Evolutionary conservation across 768 basidiomycete species (phyloP), one percentile per base, ranked within the genome.

Genomic region (Tylopilus felleus): DNA sequence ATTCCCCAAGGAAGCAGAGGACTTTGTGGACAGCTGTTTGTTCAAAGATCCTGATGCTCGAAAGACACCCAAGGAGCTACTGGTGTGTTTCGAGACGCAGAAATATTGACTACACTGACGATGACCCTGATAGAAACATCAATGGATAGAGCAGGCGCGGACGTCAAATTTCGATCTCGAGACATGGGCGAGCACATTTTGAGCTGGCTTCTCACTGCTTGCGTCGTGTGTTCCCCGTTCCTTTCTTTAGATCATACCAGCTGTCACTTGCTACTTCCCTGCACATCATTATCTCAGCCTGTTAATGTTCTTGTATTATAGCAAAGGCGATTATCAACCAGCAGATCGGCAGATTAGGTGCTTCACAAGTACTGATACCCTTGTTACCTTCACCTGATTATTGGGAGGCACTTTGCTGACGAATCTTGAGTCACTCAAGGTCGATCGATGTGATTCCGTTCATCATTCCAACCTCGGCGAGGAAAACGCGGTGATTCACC

Each of bases 21-120:
- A 76, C 47, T 98, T 99, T 60, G 84, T 98, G 42, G 89, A 97
- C 67, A 85, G 83, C 44, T 98, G 94, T 74, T 70, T 98, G 72
- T 62, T 86, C 68, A 99, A 99, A 74, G 92, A 98, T 67, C 93
- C 93, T 6, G 85, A 86, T 53, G 74, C 73, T 57, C 77, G 96
- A 64, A 85, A 78, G 73, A 90, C 91, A 28, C 94, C 95, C 8
- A 94, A 93, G 68, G 91, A 96, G 63, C 72, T 98, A 19, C 70
- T 90, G 74, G 88, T 93, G 66, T 22, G 56, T 55, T 39, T 52
- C 8, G 19, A 49, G 16, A 21, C 5, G 12, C n/a, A 19, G 28
- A 27, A 14, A 22, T 3, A 16, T 35, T n/a, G 39, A 42, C 21
- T 19, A 13, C 16, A 8, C 64, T 68, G 5, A 68, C 42, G 27